Evolutionary conservation across 495 filamentous ascomycete genomes (phyloP).

Genomic region (Poronia punctata): DNA sequence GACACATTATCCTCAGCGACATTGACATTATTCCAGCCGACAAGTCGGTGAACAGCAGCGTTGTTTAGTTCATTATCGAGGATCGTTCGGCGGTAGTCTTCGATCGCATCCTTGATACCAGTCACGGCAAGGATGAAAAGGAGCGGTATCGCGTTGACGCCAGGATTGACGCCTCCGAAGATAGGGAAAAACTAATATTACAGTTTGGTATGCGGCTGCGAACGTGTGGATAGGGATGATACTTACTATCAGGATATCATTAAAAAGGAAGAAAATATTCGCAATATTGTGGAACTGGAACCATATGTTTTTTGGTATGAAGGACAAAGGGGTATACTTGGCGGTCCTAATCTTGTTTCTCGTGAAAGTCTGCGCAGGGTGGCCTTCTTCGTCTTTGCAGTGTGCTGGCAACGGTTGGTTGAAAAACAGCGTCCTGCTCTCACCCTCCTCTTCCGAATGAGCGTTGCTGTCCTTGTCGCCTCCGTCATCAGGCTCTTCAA

Average conservation of each 20-base stretch:
- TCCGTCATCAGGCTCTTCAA: constrained; percentile 15
- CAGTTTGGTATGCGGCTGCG: constrained; percentile 9
- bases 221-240: neutral
- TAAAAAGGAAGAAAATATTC: constrained; percentile 96
- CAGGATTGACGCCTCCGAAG: constrained; percentile 88
- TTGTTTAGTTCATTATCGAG: constrained; percentile 96
- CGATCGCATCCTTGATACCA: constrained; percentile 91
- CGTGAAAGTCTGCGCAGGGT: constrained; percentile 59
- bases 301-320: constrained; percentile 96
- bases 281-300: constrained; percentile 98
- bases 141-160: constrained; percentile 80
- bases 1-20: constrained; percentile 79
- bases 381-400: constrained; percentile 78
- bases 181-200: constrained; percentile 78
- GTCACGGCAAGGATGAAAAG: constrained; percentile 94
- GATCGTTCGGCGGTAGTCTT: constrained; percentile 89
- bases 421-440: constrained; percentile 62
- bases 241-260: constrained; percentile 89
- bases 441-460: constrained; percentile 19
- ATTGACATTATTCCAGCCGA: constrained; percentile 91
- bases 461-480: constrained; percentile 19
- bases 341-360: constrained; percentile 97
- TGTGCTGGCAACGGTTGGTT: constrained; percentile 72
- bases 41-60: constrained; percentile 81
- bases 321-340: constrained; percentile 92